Evolutionary conservation across 1,284 basidiomycete species (phyloP).

Genomic region (Omphalotus olearius): DNA sequence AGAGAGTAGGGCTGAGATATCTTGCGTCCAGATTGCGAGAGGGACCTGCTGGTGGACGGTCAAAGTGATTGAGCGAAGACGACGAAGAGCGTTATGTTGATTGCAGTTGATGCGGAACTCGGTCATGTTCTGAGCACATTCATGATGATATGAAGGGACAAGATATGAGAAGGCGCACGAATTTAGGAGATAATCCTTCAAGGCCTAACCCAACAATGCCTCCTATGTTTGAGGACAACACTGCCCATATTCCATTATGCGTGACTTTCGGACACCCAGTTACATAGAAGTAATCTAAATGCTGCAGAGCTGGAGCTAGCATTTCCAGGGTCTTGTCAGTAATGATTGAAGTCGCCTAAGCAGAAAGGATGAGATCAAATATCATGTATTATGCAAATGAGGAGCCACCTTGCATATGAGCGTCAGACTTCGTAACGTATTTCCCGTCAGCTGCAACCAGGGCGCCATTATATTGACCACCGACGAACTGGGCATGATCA

Average conservation of each 20-base stretch:
- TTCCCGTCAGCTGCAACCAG: conserved; percentile 46
- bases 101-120: conserved; percentile 38
- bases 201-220: conserved; percentile 53
- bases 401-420: conserved; percentile 60
- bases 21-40: conserved; percentile 36
- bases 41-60: conserved; percentile 37
- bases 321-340: conserved; percentile 49
- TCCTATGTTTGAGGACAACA: conserved; percentile 37
- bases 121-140: conserved; percentile 42
- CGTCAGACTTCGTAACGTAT: conserved; percentile 48
- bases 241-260: conserved; percentile 47
- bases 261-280: conserved; percentile 69
- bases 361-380: conserved; percentile 3
- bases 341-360: conserved; percentile 48
- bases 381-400: conserved; percentile 3
- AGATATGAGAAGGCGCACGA: conserved; percentile 38
- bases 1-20: conserved; percentile 42
- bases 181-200: conserved; percentile 57
- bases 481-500: conserved; percentile 65
- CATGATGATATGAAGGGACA: not conserved
- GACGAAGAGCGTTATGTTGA: conserved; percentile 31
- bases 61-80: conserved; percentile 55
- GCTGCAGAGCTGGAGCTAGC: conserved; percentile 42
- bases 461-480: conserved; percentile 44
- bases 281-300: conserved; percentile 52